Percentiles rank a stretch among this genome's conserved stretches.
Evolutionary conservation across 805 yeast species (phyloP).

Genomic region (Monosporozyma solicola): DNA sequence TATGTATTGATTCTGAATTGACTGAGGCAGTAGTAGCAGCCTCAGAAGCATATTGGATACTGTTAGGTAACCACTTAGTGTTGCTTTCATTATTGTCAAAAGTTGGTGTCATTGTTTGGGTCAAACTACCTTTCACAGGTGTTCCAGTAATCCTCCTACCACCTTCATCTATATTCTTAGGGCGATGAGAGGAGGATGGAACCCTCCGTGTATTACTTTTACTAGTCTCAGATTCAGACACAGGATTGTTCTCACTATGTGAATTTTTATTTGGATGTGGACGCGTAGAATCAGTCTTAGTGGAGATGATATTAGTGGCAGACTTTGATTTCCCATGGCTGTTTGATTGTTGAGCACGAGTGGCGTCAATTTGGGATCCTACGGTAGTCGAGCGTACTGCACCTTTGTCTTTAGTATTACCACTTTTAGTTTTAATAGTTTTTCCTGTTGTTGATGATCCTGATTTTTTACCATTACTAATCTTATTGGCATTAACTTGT

Average conservation of each 20-base stretch:
- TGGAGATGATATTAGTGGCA: neutral
- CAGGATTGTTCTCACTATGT: neutral
- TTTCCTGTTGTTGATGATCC: neutral
- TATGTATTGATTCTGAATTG: constrained; percentile 25
- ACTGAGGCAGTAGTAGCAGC: constrained; percentile 8
- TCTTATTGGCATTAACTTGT: neutral
- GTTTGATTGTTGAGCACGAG: neutral
- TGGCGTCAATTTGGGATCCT: no score
- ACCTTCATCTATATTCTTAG: neutral
- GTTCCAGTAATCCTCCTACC: neutral
- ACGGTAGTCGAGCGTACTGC: neutral
- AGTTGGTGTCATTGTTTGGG: neutral
- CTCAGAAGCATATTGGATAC: neutral
- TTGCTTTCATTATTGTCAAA: neutral
- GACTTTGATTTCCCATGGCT: neutral
- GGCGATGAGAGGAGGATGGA: neutral
- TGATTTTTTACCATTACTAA: neutral
- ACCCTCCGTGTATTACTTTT: neutral
- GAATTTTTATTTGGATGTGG: neutral
- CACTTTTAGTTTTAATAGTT: neutral
- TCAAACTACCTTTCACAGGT: neutral
- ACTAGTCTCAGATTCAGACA: neutral
- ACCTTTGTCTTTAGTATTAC: neutral
- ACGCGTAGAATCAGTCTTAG: neutral
- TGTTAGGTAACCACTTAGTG: constrained; percentile 30